Base-by-base conservation (phyloP, 2,329 filamentous ascomycete species). In the Monosporascus sp. region DNA sequence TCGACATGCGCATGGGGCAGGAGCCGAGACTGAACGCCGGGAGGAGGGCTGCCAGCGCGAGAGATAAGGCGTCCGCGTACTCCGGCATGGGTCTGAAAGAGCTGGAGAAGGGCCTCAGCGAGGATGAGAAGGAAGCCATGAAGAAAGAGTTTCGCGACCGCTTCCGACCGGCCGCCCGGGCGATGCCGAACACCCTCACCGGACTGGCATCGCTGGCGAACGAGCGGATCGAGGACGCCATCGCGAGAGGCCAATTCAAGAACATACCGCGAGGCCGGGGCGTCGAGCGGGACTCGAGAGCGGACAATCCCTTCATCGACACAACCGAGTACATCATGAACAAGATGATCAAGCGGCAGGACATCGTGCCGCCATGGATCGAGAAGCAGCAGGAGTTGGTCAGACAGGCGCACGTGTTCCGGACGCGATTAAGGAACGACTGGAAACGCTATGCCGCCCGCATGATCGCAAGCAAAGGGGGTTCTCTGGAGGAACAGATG, bases 301-400 rank as follows among this genome's bases (percentile, higher is more conserved):
- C 89, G 1, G 87, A 86, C 61, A 95, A 88, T 60, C 91, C 94
- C 0, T 97, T 96, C 64, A 83, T 97, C 53, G 90, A 97, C 65
- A 97, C 93, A 0, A 97, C 94, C 0, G 93, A 97, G 70, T 97
- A 97, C 68, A 89, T 97, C 62, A 88, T 97, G 87, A 97, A 99
- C 72, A 94, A 95, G 72, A 97, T 97, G 75, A 97, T 99, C 57
- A 89, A 97, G 72, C 87, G 88, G 54, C 94, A 99, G 70, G 92
- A 96, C 20, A 89, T 97, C 54, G 90, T 96, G 1, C 94, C 94
- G 1, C 93, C 93, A 0, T 99, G 94, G 94, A 97, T 99, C 54
- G 94, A 99, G 71, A 97, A 97, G 72, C 94, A 99, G 69, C 93
- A 97, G 67, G 91, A 97, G 63, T 74, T 97, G 6, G 79, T 84